Evolutionary conservation across 1,284 basidiomycete species (phyloP), one percentile per base, ranked within the genome.

Genomic region (Naganishia sp.): DNA sequence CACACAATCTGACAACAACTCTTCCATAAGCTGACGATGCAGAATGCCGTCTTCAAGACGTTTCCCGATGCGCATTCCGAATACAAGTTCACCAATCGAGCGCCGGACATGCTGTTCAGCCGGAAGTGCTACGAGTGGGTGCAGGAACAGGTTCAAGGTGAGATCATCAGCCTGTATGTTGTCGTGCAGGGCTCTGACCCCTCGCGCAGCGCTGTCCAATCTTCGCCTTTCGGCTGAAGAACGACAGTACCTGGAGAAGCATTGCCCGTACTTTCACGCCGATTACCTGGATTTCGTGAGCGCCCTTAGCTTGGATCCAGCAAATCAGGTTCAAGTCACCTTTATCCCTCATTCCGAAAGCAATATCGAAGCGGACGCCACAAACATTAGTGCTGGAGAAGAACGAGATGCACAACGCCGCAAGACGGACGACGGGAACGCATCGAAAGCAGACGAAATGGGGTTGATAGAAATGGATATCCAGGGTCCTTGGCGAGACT

Each of bases 31-130:
- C 83, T 98, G 60, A 94, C 94, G 0, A 99, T 98, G 95, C 95
- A 98, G 81, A 91, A 96, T 79, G 94, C 93, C 0, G 88, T 98
- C 13, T 76, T 89, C 65, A 83, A 86, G n/a, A 86, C 90, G 73
- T 96, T 93, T 73, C 89, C 89, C 2, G 78, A 86, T 63, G 84
- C 86, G 0, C 74, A 83, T 18, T 87, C 82, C 63, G 78, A 87
- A 11, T 92, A 94, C 80, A 85, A 84, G 53, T 98, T 98, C 80
- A 94, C 89, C 1, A 93, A 97, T 77, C 87, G 95, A 56, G 86
- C 88, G 69, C 82, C 83, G 49, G 80, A 85, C 45, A 87, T 87
- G 71, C 80, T 83, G 28, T 98, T 98, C 81, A 87, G 87, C 45
- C 83, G 85, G 39, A 79, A 83, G 70, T 88, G 87, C 72, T 84